Percentiles rank a stretch among this genome's conserved stretches.
These are phyloP conservation scores for Aspergillus heteromorphus DNA, from an alignment of 495 filamentous ascomycete species.

Conservation along the genomic window DNA sequence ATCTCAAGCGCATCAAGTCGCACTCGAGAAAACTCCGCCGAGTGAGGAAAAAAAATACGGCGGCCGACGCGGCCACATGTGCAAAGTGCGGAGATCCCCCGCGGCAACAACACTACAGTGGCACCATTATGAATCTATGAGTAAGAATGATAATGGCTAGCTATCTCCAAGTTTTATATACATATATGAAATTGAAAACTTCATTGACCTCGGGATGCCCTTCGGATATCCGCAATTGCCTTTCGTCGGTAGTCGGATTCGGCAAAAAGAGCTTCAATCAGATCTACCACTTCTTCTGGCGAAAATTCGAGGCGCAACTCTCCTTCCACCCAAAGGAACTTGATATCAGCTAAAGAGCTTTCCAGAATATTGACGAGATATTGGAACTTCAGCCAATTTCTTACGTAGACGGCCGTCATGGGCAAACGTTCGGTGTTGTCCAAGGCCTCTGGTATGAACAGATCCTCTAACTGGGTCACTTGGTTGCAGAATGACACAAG, in stretches of 20 bases:
- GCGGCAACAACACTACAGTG: slow-evolving; percentile 1
- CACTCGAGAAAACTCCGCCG: slow-evolving; percentile 27
- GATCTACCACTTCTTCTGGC: slow-evolving; percentile 75
- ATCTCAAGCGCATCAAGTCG: slow-evolving; percentile 17
- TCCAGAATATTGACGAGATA: slow-evolving; percentile 86
- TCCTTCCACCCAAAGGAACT: slow-evolving; percentile 81
- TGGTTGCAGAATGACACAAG: slow-evolving; percentile 67
- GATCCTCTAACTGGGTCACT: slow-evolving; percentile 64
- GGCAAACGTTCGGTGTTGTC: slow-evolving; percentile 43
- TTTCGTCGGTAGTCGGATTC: slow-evolving; percentile 73
- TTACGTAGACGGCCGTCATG: slow-evolving; percentile 71
- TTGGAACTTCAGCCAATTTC: slow-evolving; percentile 83
- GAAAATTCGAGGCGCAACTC: slow-evolving; percentile 80
- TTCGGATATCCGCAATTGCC: slow-evolving; percentile 73
- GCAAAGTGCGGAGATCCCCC: slow-evolving; percentile 38
- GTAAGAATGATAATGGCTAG: neutral
- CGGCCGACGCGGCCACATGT: slow-evolving; percentile 38
- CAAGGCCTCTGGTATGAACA: slow-evolving; percentile 60
- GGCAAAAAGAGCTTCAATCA: slow-evolving; percentile 86
- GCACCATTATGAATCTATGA: neutral
- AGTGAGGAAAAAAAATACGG: slow-evolving; percentile 45
- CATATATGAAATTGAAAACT: neutral
- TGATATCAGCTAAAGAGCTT: slow-evolving; percentile 82
- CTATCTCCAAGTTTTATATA: slow-evolving; percentile 5
- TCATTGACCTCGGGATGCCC: slow-evolving; percentile 20